phyloP scores from a whole-genome alignment of 768 basidiomycete species.

The Amanita rimosa region DNA sequence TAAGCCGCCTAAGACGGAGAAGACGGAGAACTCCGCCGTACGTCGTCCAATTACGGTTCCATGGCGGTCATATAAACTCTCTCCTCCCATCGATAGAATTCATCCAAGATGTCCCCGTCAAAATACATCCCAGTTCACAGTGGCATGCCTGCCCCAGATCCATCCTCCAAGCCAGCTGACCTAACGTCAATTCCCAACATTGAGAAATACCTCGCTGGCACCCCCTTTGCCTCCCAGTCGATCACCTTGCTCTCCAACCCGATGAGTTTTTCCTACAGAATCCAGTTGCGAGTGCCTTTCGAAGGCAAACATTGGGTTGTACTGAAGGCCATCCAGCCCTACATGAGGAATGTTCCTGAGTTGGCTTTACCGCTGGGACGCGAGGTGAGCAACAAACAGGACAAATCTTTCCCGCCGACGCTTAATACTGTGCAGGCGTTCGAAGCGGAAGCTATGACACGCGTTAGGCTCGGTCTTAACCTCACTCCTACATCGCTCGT shows the following conservation, averaged over 20 bases:
- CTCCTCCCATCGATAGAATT: too few relatives aligned
- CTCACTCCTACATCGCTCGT: background rate
- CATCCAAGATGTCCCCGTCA: too few relatives aligned
- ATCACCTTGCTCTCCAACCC: conserved; percentile 25
- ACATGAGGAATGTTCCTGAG: conserved; percentile 9
- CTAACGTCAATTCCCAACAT: conserved; percentile 4
- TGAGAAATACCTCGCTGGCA: conserved; percentile 20
- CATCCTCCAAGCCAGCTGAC: background rate
- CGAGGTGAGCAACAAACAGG: background rate
- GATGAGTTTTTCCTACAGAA: conserved; percentile 28
- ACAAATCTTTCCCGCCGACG: background rate
- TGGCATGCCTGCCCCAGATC: background rate
- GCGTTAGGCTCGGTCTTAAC: background rate
- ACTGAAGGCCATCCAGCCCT: conserved; percentile 33
- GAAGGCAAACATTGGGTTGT: conserved; percentile 22
- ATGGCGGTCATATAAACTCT: too few relatives aligned
- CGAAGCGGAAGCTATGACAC: background rate
- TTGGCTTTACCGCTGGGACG: background rate
- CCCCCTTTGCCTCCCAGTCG: conserved; percentile 22
- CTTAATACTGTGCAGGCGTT: background rate
- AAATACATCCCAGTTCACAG: background rate
- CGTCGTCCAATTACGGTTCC: too few relatives aligned
- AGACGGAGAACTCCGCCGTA: too few relatives aligned
- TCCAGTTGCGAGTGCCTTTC: conserved; percentile 19
- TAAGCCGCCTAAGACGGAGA: too few relatives aligned